These are phyloP conservation scores for Rhamnella rubrinervis DNA, from an alignment of 331 rosid species.

Conservation along the genomic window DNA sequence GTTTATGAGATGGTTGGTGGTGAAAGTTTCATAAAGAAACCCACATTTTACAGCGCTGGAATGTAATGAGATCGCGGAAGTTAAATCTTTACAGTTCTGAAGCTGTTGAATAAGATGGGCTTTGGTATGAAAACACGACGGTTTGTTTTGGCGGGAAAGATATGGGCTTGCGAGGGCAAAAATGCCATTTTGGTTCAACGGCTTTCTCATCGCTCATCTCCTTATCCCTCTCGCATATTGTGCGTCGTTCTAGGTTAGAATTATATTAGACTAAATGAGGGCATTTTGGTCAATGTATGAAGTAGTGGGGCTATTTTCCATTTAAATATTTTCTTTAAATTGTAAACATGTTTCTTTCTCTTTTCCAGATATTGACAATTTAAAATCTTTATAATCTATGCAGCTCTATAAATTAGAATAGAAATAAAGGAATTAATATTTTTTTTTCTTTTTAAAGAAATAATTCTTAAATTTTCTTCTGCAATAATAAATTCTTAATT, in stretches of 20 bases:
- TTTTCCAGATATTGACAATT: no score
- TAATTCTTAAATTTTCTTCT: no score
- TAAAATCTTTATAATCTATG: no score
- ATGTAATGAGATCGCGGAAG: constrained; percentile 43
- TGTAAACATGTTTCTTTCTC: no score
- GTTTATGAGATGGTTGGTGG: constrained; percentile 58
- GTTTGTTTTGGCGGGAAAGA: constrained; percentile 36
- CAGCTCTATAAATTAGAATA: no score
- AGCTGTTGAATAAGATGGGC: constrained; percentile 41
- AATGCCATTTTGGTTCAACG: constrained; percentile 3
- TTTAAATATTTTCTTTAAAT: no score
- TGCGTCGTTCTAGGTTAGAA: neutral
- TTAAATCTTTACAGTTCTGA: constrained; percentile 40
- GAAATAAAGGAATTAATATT: no score
- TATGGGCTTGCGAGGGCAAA: constrained; percentile 16
- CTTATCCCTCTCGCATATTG: neutral
- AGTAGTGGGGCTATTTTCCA: no score
- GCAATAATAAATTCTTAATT: no score
- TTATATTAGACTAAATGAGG: neutral
- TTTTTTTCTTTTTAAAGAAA: no score
- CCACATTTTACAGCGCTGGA: constrained; percentile 50
- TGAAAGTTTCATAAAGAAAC: constrained; percentile 41
- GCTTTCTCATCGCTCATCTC: constrained; percentile 10
- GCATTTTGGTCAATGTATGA: neutral
- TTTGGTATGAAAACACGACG: constrained; percentile 25